Evolutionary conservation across 177 flowering plant species (phyloP), one percentile per base, ranked within the genome.

Genomic region (Vitis hybrid): DNA sequence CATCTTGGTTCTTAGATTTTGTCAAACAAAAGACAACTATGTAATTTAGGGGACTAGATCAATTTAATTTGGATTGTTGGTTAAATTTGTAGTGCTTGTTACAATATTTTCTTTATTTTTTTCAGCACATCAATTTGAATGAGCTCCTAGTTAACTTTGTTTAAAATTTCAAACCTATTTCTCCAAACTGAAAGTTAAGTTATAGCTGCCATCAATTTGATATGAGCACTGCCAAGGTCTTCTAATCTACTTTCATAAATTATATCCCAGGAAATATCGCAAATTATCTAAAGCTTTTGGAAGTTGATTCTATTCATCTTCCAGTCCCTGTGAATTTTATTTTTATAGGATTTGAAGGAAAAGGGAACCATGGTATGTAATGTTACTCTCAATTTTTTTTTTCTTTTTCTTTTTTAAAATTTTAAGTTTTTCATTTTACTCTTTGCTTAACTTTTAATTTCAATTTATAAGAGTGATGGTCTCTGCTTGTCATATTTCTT

Each of bases 311-410:
- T 48, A 67, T 95, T 69, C 85, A 95, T 70, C 89, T 95, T 73
- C 98, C 98, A 55, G 87, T 93, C 31, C 98, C 98, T 12, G 88
- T 95, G 39, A 95, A 95, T 84, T 95, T 91, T 76, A 88, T 95
- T 75, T 95, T 95, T 77, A 86, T 95, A 31, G 99, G 99, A 64
- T 95, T 95, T 84, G 97, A 95, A 77, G 99, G 99, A 70, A 95
- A 87, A 68, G 99, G 98, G 18, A 91, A 91, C 82, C 87, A 88
- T 68, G 99, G 99, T 91, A 87, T 59, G 18, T 65, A 5, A 52
- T 8, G 56, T 72, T 26, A n/a, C 58, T 51, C 58, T 58, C 22
- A 21, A 8, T 10, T 57, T 19, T 70, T 8, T 29, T 55, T 14
- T 65, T 60, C 16, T 31, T 69, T 56, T 13, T 5, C 33, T 70